These are phyloP conservation scores for Chlorociboria aeruginascens DNA, from an alignment of 495 filamentous ascomycete species.

Conservation along the genomic window DNA sequence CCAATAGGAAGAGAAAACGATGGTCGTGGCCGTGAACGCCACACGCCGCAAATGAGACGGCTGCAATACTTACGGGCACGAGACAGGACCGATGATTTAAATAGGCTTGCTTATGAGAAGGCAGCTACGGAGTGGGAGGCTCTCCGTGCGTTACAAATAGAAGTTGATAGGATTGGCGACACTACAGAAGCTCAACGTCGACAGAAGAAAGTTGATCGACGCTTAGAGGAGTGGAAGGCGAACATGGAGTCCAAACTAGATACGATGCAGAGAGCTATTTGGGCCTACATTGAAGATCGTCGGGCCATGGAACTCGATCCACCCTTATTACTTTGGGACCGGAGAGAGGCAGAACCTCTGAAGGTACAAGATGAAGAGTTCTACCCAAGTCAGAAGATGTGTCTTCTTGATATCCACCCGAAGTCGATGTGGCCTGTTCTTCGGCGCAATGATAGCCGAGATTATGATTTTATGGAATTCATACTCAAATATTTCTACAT, in stretches of 20 bases:
- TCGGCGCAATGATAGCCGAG: slow-evolving; percentile 2
- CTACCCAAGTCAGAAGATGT: slow-evolving; percentile 9
- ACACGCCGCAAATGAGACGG: too few species aligned
- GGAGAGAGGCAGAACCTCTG: slow-evolving; percentile 16
- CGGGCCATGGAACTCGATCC: background rate
- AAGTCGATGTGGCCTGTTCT: slow-evolving; percentile 12
- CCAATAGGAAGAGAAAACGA: too few species aligned
- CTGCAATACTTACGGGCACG: too few species aligned
- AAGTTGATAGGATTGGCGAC: background rate
- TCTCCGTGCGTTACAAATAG: background rate
- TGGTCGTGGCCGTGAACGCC: too few species aligned
- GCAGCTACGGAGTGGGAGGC: background rate
- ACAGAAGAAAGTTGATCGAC: slow-evolving; percentile 3
- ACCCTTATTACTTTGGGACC: slow-evolving; percentile 14
- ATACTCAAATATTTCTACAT: slow-evolving; percentile 7
- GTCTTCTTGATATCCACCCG: slow-evolving; percentile 18
- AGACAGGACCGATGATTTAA: too few species aligned
- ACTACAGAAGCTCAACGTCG: background rate
- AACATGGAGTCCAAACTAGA: background rate
- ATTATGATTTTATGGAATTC: slow-evolving; percentile 15
- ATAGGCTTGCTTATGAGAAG: background rate
- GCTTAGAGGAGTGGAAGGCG: background rate
- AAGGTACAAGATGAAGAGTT: slow-evolving; percentile 10
- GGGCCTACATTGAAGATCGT: background rate
- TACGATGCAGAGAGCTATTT: background rate